Conservation (phyloP, 768 basidiomycete genomes). For the Auriscalpium microsporum region DNA sequence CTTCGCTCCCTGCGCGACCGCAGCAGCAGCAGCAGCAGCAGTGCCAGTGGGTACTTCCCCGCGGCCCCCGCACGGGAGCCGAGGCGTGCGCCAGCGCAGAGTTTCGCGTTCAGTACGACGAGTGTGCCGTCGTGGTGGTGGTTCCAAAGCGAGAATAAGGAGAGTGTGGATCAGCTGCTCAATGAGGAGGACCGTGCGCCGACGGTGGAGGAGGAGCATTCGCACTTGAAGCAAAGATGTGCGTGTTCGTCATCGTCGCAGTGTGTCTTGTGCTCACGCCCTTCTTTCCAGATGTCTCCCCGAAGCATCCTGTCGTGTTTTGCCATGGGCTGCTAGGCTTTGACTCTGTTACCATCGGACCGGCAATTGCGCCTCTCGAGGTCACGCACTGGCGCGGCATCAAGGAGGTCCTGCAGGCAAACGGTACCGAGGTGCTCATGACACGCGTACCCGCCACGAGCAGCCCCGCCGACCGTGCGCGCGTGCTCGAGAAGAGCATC, state of each 20-base stretch:
- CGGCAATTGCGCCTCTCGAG: constrained; percentile 68
- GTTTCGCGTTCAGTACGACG: background rate
- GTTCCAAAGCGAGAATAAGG: constrained; percentile 42
- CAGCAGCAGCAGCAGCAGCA: no score
- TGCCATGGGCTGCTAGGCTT: constrained; percentile 93
- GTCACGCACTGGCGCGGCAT: constrained; percentile 97
- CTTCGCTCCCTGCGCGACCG: constrained; percentile 40
- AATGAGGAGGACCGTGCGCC: constrained; percentile 46
- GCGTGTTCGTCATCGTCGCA: constrained; percentile 18
- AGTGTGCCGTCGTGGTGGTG: constrained; percentile 33
- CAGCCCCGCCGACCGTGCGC: constrained; percentile 80
- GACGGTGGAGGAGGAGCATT: constrained; percentile 38
- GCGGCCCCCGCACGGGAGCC: constrained; percentile 17
- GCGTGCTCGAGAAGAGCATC: constrained; percentile 79
- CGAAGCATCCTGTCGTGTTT: constrained; percentile 83
- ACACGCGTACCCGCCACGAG: constrained; percentile 92
- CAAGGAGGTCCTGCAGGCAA: constrained; percentile 82
- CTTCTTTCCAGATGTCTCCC: constrained; percentile 51
- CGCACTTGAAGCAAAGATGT: constrained; percentile 53
- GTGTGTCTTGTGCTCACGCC: background rate
- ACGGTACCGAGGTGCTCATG: constrained; percentile 84
- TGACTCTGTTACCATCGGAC: constrained; percentile 75
- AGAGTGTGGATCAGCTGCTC: constrained; percentile 35
- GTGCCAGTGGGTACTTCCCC: constrained; percentile 7
- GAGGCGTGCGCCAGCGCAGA: constrained; percentile 6